phyloP scores from a whole-genome alignment of 495 filamentous ascomycete genomes.

The Hypoxylon lenormandii region DNA sequence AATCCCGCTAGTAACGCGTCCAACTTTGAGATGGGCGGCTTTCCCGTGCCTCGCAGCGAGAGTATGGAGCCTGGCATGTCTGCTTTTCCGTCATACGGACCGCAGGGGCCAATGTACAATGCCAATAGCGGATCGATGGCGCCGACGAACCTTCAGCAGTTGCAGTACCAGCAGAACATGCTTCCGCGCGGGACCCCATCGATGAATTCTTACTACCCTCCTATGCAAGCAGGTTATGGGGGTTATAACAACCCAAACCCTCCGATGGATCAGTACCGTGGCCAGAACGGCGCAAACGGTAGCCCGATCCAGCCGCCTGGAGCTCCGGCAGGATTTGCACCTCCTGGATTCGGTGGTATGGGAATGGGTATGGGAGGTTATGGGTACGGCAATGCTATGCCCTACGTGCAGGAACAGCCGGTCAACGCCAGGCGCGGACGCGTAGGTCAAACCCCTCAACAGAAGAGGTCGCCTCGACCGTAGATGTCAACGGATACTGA shows the following conservation, averaged over 20 bases:
- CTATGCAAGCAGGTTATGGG: constrained; percentile 61
- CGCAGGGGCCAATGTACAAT: constrained; percentile 65
- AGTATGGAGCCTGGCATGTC: constrained; percentile 68
- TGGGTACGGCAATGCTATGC: constrained; percentile 60
- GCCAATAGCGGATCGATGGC: constrained; percentile 61
- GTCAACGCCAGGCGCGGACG: constrained; percentile 65
- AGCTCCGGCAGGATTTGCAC: constrained; percentile 54
- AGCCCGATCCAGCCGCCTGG: constrained; percentile 61
- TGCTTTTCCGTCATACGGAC: constrained; percentile 64
- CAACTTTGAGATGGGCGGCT: constrained; percentile 63
- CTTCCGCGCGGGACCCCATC: constrained; percentile 64
- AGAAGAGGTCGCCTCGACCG: constrained; percentile 50
- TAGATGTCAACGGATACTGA: constrained; percentile 43
- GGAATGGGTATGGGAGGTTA: constrained; percentile 60
- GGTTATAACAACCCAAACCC: constrained; percentile 61
- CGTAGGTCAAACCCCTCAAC: constrained; percentile 60
- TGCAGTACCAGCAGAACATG: constrained; percentile 71
- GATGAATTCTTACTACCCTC: constrained; percentile 65
- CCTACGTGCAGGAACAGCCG: constrained; percentile 63
- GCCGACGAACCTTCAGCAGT: constrained; percentile 62
- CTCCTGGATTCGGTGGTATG: constrained; percentile 64
- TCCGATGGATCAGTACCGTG: constrained; percentile 63
- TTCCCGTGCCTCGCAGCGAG: constrained; percentile 66
- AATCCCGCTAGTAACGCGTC: constrained; percentile 47
- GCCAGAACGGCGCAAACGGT: constrained; percentile 56